A percentile compares a stretch with the other conserved stretches of the same genome.
Conservation (phyloP, 768 basidiomycete genomes). For the Tricholoma terreum region DNA sequence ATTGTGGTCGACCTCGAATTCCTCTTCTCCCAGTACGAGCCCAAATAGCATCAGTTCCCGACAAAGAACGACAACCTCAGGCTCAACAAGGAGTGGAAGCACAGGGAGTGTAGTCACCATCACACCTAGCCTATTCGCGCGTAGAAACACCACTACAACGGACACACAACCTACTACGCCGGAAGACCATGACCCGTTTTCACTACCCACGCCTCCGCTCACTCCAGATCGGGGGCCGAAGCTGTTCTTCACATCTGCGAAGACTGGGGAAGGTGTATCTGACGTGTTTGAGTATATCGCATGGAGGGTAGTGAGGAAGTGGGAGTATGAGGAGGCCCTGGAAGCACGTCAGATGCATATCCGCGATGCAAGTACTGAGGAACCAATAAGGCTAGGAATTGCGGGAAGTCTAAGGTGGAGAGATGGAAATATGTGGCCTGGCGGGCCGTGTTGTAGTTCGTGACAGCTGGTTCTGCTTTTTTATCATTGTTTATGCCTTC, state of each 20-base stretch:
- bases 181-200: slow-evolving; percentile 14
- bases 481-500: too few relatives aligned
- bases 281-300: slow-evolving; percentile 79
- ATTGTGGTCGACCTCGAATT: slow-evolving; percentile 26
- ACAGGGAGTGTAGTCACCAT: slow-evolving; percentile 53
- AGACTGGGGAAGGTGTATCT: slow-evolving; percentile 61
- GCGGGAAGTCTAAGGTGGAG: background rate
- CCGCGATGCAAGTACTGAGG: slow-evolving; percentile 33
- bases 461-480: background rate
- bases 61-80: slow-evolving; percentile 21
- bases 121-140: slow-evolving; percentile 56
- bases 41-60: slow-evolving; percentile 57
- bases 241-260: slow-evolving; percentile 66
- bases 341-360: slow-evolving; percentile 44
- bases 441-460: slow-evolving; percentile 15
- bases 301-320: slow-evolving; percentile 52
- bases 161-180: slow-evolving; percentile 10
- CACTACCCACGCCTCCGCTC: slow-evolving; percentile 23
- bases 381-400: slow-evolving; percentile 36
- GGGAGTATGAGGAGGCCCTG: slow-evolving; percentile 64
- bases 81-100: slow-evolving; percentile 36
- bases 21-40: slow-evolving; percentile 21
- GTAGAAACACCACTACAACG: slow-evolving; percentile 20
- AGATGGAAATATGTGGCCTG: background rate
- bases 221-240: slow-evolving; percentile 55